A percentile compares a stretch with the other conserved stretches of the same genome.
Conservation (phyloP, 2,329 filamentous ascomycete species). For the Phyllosticta citribraziliensis region DNA sequence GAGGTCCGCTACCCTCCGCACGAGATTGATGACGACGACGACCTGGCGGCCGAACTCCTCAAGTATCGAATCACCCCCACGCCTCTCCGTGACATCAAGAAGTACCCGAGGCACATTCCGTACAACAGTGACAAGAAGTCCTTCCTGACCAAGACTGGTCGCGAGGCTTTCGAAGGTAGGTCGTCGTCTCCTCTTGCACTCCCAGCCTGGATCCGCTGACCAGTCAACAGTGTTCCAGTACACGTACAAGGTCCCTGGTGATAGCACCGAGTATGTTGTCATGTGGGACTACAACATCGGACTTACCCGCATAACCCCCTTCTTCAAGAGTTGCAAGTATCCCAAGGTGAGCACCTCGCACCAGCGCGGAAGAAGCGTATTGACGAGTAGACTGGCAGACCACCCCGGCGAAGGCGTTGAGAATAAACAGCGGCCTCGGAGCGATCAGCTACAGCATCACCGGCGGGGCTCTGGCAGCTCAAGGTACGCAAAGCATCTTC, state of each 20-base stretch:
- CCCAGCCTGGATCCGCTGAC: slow-evolving; percentile 1
- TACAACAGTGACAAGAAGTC: slow-evolving; percentile 93
- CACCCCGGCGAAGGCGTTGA: slow-evolving; percentile 67
- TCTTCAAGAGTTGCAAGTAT: slow-evolving; percentile 86
- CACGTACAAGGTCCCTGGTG: slow-evolving; percentile 60
- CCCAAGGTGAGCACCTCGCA: slow-evolving; percentile 56
- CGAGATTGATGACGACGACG: slow-evolving; percentile 48
- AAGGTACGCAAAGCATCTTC: slow-evolving; percentile 49
- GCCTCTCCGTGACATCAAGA: slow-evolving; percentile 42
- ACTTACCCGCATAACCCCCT: slow-evolving; percentile 83
- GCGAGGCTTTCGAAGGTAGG: slow-evolving; percentile 80
- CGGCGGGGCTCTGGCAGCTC: slow-evolving; percentile 77
- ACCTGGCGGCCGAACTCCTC: slow-evolving; percentile 48
- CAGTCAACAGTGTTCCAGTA: slow-evolving; percentile 64
- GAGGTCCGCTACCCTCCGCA: slow-evolving; percentile 64
- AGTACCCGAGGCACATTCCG: slow-evolving; percentile 59
- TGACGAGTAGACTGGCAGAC: slow-evolving; percentile 48
- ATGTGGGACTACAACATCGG: slow-evolving; percentile 98
- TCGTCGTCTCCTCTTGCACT: slow-evolving; percentile 14
- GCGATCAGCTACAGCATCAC: slow-evolving; percentile 94
- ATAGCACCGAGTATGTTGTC: slow-evolving; percentile 59
- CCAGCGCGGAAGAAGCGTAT: neutral
- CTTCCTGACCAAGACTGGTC: slow-evolving; percentile 75
- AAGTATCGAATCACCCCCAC: slow-evolving; percentile 58
- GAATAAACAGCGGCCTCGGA: slow-evolving; percentile 63